Evolutionary conservation across 768 basidiomycete species (phyloP).

Genomic region (Trametes gibbosa): DNA sequence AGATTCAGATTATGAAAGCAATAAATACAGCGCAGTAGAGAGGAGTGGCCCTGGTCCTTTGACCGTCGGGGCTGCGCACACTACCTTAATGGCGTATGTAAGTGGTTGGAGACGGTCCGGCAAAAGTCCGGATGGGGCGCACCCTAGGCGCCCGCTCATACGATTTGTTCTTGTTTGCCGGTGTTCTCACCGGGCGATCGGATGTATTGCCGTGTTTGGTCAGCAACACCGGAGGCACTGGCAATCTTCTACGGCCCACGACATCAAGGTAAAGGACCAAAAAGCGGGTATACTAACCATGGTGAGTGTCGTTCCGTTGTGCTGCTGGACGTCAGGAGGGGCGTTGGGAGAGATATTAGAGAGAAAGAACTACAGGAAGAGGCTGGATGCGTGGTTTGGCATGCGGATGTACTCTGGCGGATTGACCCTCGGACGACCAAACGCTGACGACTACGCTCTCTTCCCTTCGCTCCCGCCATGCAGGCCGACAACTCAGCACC

Average conservation of each 20-base stretch:
- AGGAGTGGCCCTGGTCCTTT: background rate
- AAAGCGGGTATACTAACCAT: constrained; percentile 29
- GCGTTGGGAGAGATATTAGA: constrained; percentile 7
- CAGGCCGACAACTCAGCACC: constrained; percentile 81
- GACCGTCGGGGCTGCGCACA: background rate
- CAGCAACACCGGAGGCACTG: constrained; percentile 19
- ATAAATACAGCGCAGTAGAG: constrained; percentile 13
- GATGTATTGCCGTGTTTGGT: constrained; percentile 23
- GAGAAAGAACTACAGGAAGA: constrained; percentile 25
- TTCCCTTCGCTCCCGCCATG: constrained; percentile 20
- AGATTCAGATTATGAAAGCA: background rate
- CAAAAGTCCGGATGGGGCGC: background rate
- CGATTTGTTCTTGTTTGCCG: constrained; percentile 16
- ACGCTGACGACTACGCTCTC: background rate
- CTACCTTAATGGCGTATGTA: background rate
- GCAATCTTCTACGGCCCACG: constrained; percentile 24
- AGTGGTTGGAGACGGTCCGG: constrained; percentile 10
- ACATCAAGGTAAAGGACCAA: constrained; percentile 30
- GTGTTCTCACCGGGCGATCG: constrained; percentile 10
- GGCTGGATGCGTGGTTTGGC: constrained; percentile 33
- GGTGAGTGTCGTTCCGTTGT: constrained; percentile 27
- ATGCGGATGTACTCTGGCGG: constrained; percentile 32
- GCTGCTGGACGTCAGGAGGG: constrained; percentile 16
- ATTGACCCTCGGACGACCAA: constrained; percentile 11
- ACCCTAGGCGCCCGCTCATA: constrained; percentile 1